These are phyloP conservation scores for Rhizopus microsporus DNA, from an alignment of 371 early-diverging fungal species.

Conservation along the genomic window DNA sequence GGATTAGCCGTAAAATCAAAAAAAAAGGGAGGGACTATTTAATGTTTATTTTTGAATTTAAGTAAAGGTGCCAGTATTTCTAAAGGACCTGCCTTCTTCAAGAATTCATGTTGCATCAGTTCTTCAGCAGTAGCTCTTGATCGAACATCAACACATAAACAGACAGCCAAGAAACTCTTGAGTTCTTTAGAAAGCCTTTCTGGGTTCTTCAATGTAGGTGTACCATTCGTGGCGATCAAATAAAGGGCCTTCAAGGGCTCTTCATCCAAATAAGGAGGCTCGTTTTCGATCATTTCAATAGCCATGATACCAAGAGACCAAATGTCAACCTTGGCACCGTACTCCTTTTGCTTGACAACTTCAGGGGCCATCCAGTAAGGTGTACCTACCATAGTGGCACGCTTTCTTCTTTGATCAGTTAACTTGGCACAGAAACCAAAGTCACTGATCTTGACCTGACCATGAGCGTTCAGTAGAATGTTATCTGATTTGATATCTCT, in stretches of 20 bases:
- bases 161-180: slow-evolving; percentile 85
- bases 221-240: slow-evolving; percentile 96
- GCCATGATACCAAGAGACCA: slow-evolving; percentile 96
- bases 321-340: slow-evolving; percentile 88
- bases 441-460: slow-evolving; percentile 88
- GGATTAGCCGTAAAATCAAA: not conserved
- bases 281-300: slow-evolving; percentile 97
- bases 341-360: slow-evolving; percentile 88
- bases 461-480: slow-evolving; percentile 80
- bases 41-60: slow-evolving; percentile 46
- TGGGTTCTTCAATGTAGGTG: slow-evolving; percentile 89
- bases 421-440: slow-evolving; percentile 97
- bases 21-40: slow-evolving; percentile 9
- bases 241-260: slow-evolving; percentile 94
- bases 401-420: slow-evolving; percentile 80
- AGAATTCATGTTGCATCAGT: slow-evolving; percentile 76
- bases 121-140: slow-evolving; percentile 85
- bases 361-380: slow-evolving; percentile 96
- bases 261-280: slow-evolving; percentile 96
- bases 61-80: slow-evolving; percentile 56
- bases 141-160: slow-evolving; percentile 87
- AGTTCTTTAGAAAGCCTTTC: slow-evolving; percentile 77
- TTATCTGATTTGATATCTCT: slow-evolving; percentile 98
- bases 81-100: slow-evolving; percentile 62
- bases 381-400: slow-evolving; percentile 97